A percentile compares a stretch with the other conserved stretches of the same genome.
These are phyloP conservation scores for Colletotrichum shisoi DNA, from an alignment of 2,329 filamentous ascomycete genomes.

Conservation along the genomic window DNA sequence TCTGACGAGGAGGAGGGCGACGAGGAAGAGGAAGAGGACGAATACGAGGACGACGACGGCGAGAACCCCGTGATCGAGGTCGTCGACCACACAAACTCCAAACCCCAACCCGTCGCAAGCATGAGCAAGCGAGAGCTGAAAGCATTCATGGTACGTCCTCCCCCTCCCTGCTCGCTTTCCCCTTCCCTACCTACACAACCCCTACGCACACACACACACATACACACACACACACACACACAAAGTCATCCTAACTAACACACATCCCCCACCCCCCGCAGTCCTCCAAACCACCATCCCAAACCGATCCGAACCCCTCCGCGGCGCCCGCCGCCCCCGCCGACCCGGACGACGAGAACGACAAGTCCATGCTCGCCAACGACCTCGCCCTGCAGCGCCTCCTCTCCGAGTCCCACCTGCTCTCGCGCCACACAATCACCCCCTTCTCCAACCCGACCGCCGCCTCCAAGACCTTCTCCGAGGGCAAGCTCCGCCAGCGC, in stretches of 20 bases:
- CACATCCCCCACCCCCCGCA: slow-evolving; percentile 31
- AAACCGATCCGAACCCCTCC: slow-evolving; percentile 42
- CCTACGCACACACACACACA: slow-evolving; percentile 10
- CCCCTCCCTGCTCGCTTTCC: background rate
- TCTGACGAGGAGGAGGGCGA: slow-evolving; percentile 32
- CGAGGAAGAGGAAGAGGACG: background rate
- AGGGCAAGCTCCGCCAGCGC: slow-evolving; percentile 78
- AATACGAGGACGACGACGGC: slow-evolving; percentile 41
- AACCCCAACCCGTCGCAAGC: slow-evolving; percentile 49
- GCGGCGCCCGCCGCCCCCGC: slow-evolving; percentile 43
- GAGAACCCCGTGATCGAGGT: slow-evolving; percentile 60
- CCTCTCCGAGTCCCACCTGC: slow-evolving; percentile 88
- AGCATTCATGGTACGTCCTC: slow-evolving; percentile 72
- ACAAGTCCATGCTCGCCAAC: slow-evolving; percentile 79
- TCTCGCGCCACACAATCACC: slow-evolving; percentile 58
- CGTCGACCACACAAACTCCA: slow-evolving; percentile 64
- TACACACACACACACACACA: background rate
- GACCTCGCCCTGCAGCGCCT: slow-evolving; percentile 92
- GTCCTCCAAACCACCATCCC: slow-evolving; percentile 61
- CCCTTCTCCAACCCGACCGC: slow-evolving; percentile 52
- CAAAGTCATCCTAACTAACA: background rate
- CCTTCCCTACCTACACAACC: slow-evolving; percentile 8
- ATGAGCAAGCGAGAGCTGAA: slow-evolving; percentile 76
- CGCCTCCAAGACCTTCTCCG: slow-evolving; percentile 55
- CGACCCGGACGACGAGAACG: slow-evolving; percentile 61